phyloP scores from a whole-genome alignment of 495 filamentous ascomycete genomes.

The Aspergillus egyptiacus region DNA sequence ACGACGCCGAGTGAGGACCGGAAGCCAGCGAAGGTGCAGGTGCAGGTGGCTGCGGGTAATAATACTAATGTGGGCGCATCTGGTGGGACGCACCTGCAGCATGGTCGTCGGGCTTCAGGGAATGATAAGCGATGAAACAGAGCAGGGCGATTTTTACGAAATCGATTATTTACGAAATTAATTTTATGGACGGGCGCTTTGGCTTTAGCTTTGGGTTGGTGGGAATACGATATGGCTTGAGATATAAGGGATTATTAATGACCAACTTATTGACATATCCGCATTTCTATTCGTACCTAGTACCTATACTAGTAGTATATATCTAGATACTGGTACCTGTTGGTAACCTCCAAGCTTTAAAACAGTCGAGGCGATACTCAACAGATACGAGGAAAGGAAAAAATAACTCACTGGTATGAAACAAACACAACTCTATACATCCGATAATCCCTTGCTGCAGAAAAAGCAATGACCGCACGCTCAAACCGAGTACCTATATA shows the following conservation, averaged over 20 bases:
- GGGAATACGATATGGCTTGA: neutral
- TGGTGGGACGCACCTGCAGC: no score
- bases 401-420: neutral
- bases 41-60: conserved; percentile 2
- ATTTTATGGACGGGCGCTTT: no score
- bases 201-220: neutral
- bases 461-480: neutral
- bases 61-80: neutral
- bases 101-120: no score
- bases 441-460: conserved; percentile 3
- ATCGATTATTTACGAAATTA: no score
- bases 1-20: conserved; percentile 26
- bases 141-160: no score
- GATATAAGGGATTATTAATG: neutral
- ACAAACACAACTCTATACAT: conserved; percentile 4
- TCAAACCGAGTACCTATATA: neutral
- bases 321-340: neutral
- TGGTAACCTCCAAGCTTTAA: neutral
- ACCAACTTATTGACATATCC: neutral
- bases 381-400: neutral
- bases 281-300: conserved; percentile 1
- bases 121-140: no score
- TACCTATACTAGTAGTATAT: neutral
- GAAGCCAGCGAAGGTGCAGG: conserved; percentile 14
- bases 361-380: neutral